phyloP scores from a whole-genome alignment of 176 grass and related monocot species.

The sorghum (Sorghum bicolor) region Sorghum_bicolor_NCBIv3 NC_012872.2:3056501-3057000 shows the following conservation, averaged over 20 bases:
- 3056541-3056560: slow-evolving; percentile 46
- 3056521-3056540: slow-evolving; percentile 44
- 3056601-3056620: slow-evolving; percentile 35
- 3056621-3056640: slow-evolving; percentile 34
- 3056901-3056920: slow-evolving; percentile 62
- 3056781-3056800: slow-evolving; percentile 51
- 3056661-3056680: slow-evolving; percentile 19
- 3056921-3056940: slow-evolving; percentile 59
- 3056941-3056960: slow-evolving; percentile 51
- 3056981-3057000: background rate
- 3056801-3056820: slow-evolving; percentile 68
- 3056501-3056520: slow-evolving; percentile 45
- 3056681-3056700: slow-evolving; percentile 43
- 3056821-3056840: slow-evolving; percentile 33
- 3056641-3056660: slow-evolving; percentile 12
- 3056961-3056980: background rate
- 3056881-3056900: slow-evolving; percentile 54
- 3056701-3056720: slow-evolving; percentile 35
- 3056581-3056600: slow-evolving; percentile 25
- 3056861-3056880: slow-evolving; percentile 38
- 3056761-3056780: slow-evolving; percentile 34
- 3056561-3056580: slow-evolving; percentile 56
- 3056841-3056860: slow-evolving; percentile 42
- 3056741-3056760: slow-evolving; percentile 19
- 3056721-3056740: slow-evolving; percentile 46